A percentile compares a stretch with the other conserved stretches of the same genome.
phyloP scores from a whole-genome alignment of 331 rosid species.

The Malus hybrid region DNA sequence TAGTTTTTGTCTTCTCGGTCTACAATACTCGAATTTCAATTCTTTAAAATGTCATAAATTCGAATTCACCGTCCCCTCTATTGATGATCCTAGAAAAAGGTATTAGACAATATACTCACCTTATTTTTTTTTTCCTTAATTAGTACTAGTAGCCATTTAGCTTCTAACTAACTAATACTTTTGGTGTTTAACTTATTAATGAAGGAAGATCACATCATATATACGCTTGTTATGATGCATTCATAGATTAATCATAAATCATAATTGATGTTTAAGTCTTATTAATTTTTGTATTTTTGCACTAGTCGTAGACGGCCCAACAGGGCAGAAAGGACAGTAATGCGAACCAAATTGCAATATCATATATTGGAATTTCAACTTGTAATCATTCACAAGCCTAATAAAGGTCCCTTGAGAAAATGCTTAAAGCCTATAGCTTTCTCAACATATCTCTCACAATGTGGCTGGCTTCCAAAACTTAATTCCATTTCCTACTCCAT shows the following conservation, averaged over 20 bases:
- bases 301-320: background rate
- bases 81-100: too few species aligned
- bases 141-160: too few species aligned
- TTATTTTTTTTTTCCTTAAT: too few species aligned
- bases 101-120: background rate
- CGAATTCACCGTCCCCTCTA: too few species aligned
- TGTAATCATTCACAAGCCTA: conserved; percentile 10
- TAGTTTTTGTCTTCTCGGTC: too few species aligned
- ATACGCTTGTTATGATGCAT: background rate
- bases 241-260: background rate
- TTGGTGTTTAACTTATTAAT: background rate
- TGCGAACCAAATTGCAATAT: background rate
- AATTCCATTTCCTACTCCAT: conserved; percentile 17
- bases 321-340: background rate
- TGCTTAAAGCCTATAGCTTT: conserved; percentile 12
- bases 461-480: background rate
- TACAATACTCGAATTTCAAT: too few species aligned
- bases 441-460: conserved; percentile 6
- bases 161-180: background rate
- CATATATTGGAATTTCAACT: conserved; percentile 6
- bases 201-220: background rate
- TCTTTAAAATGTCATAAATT: too few species aligned
- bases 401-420: conserved; percentile 3
- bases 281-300: background rate
- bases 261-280: background rate